These are phyloP conservation scores for Cyclotella kingstonii DNA, from an alignment of 108 stramenopile genomes.

Conservation along the genomic window DNA sequence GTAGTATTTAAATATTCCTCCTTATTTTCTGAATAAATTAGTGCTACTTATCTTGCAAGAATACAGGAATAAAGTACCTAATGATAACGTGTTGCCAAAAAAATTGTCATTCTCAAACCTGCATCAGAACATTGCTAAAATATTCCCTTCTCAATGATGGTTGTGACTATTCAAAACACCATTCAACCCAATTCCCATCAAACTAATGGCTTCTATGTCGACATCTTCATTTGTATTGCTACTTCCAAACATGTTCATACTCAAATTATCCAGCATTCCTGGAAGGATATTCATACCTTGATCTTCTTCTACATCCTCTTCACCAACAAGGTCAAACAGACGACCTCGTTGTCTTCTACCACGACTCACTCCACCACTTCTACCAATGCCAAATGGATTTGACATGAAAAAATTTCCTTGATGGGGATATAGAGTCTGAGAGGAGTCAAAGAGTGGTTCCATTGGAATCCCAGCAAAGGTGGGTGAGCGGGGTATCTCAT, in stretches of 20 bases:
- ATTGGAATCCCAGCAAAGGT: conserved; percentile 23
- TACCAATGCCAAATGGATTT: conserved; percentile 15
- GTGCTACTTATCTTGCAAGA: no score
- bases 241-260: conserved; percentile 59
- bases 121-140: background rate
- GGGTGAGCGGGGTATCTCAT: conserved; percentile 10
- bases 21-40: no score
- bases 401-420: conserved; percentile 32
- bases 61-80: background rate
- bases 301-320: conserved; percentile 61
- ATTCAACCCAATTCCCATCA: conserved; percentile 74
- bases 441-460: conserved; percentile 4
- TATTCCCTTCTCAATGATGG: background rate
- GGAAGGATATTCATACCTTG: conserved; percentile 46
- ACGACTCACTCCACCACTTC: conserved; percentile 25
- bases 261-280: conserved; percentile 72
- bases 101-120: background rate
- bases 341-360: conserved; percentile 61
- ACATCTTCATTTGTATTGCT: conserved; percentile 55
- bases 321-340: conserved; percentile 82
- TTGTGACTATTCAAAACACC: conserved; percentile 23
- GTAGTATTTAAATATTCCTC: no score
- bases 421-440: conserved; percentile 35
- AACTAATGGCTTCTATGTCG: conserved; percentile 85
- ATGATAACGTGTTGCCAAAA: no score